Conservation (phyloP, 208 protist genomes). For the Dictyostelium gargantuum region DNA sequence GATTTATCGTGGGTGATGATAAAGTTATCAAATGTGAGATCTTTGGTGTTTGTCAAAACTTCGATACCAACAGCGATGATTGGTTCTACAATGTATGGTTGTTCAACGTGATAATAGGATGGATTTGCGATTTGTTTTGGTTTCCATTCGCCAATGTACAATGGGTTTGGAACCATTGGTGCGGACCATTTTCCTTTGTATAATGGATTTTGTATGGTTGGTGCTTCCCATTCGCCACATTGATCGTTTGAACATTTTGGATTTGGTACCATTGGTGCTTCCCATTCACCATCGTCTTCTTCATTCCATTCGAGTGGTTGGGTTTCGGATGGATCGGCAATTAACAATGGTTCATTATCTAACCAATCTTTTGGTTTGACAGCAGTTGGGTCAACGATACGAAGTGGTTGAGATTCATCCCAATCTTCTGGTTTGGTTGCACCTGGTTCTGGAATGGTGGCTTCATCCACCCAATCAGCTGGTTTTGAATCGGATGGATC, state of each 20-base stretch:
- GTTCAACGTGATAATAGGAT: conserved; percentile 75
- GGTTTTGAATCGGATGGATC: conserved; percentile 93
- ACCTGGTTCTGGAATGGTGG: conserved; percentile 84
- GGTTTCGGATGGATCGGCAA: conserved; percentile 20
- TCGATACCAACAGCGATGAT: conserved; percentile 91
- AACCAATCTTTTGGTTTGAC: conserved; percentile 87
- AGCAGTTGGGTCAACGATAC: conserved; percentile 83
- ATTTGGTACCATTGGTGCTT: conserved; percentile 80
- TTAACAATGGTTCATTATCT: conserved; percentile 79
- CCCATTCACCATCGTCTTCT: conserved; percentile 90
- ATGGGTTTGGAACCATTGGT: conserved; percentile 88
- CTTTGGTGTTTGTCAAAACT: conserved; percentile 92
- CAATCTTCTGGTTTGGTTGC: conserved; percentile 88
- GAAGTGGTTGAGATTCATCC: conserved; percentile 82
- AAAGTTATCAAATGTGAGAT: conserved; percentile 94
- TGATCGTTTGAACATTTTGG: conserved; percentile 62
- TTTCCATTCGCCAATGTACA: conserved; percentile 91
- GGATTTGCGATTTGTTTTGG: conserved; percentile 90
- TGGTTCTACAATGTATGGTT: conserved; percentile 84
- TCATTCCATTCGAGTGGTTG: conserved; percentile 90
- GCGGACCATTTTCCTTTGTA: conserved; percentile 90
- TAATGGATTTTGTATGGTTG: conserved; percentile 88
- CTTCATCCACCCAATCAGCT: conserved; percentile 92
- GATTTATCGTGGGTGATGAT: conserved; percentile 89
- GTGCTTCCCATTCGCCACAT: conserved; percentile 85